phyloP scores from a whole-genome alignment of 2,329 filamentous ascomycete species.

The Colletotrichum gloeosporioides region DNA sequence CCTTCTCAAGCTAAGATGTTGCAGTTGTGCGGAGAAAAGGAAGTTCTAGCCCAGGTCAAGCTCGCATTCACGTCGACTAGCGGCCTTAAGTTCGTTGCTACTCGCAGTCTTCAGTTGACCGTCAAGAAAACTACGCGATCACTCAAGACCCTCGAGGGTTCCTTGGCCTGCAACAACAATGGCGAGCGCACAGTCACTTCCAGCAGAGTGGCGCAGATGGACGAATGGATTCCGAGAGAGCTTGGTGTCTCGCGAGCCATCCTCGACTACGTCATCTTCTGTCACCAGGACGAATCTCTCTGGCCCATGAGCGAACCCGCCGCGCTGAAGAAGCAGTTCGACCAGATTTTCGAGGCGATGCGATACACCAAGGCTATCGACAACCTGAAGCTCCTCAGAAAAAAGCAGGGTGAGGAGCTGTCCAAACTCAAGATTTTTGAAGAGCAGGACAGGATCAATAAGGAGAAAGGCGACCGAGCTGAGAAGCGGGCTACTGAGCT shows the following conservation, averaged over 20 bases:
- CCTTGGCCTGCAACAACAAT: conserved; percentile 75
- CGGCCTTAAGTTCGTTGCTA: conserved; percentile 80
- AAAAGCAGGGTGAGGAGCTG: conserved; percentile 81
- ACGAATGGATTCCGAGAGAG: conserved; percentile 82
- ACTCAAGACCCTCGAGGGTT: conserved; percentile 85
- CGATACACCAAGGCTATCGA: conserved; percentile 98
- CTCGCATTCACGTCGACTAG: conserved; percentile 83
- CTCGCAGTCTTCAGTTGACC: conserved; percentile 82
- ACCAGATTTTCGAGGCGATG: conserved; percentile 95
- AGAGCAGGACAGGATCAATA: conserved; percentile 79
- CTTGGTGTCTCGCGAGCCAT: conserved; percentile 91
- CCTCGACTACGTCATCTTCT: conserved; percentile 95
- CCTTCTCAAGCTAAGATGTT: neutral
- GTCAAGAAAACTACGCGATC: conserved; percentile 80
- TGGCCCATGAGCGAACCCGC: conserved; percentile 94
- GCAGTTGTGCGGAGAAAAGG: conserved; percentile 80
- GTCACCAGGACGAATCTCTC: conserved; percentile 95
- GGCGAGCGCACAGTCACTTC: conserved; percentile 83
- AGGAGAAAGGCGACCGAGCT: conserved; percentile 79
- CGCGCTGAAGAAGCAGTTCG: conserved; percentile 89
- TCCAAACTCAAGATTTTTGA: conserved; percentile 76
- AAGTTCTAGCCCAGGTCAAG: conserved; percentile 90
- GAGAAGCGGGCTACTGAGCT: conserved; percentile 71
- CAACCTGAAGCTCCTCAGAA: conserved; percentile 86
- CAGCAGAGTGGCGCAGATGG: conserved; percentile 79